Percentiles rank a stretch among this genome's conserved stretches.
Conservation (phyloP, 768 basidiomycete genomes). For the Phallus indusiatus region DNA sequence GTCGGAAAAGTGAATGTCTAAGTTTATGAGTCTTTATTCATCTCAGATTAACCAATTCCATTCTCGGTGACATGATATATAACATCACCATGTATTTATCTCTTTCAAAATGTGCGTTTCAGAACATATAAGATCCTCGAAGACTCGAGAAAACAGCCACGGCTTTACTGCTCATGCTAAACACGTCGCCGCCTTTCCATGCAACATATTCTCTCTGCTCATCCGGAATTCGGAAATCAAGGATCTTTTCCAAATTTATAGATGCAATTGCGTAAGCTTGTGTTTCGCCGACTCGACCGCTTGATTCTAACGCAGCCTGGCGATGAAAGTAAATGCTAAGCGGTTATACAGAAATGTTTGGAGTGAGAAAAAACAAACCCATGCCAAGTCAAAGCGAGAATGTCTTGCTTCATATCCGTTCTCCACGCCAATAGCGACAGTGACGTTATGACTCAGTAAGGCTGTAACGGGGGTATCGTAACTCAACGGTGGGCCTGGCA, state of each 20-base stretch:
- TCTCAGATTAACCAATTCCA: no score
- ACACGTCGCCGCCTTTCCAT: slow-evolving; percentile 27
- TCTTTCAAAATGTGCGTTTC: not conserved
- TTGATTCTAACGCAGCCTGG: slow-evolving; percentile 31
- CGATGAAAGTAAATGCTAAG: not conserved
- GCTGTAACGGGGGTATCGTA: slow-evolving; percentile 4
- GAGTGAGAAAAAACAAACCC: slow-evolving; percentile 28
- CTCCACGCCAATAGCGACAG: slow-evolving; percentile 8
- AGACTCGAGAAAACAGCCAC: slow-evolving; percentile 30
- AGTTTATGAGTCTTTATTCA: no score
- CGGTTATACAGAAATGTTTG: not conserved
- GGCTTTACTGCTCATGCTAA: slow-evolving; percentile 37
- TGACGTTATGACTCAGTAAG: slow-evolving; percentile 6
- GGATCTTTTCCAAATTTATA: slow-evolving; percentile 33
- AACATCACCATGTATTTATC: no score
- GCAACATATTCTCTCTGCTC: slow-evolving; percentile 31
- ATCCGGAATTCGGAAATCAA: slow-evolving; percentile 22
- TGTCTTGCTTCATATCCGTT: slow-evolving; percentile 18
- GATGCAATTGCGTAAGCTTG: slow-evolving; percentile 30
- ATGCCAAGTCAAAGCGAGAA: slow-evolving; percentile 27
- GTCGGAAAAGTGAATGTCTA: no score
- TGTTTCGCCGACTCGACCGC: slow-evolving; percentile 28
- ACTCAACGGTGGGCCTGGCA: slow-evolving; percentile 11
- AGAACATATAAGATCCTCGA: not conserved
- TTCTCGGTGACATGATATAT: no score